These are phyloP conservation scores for Cucumis hystrix DNA, from an alignment of 306 rosid genomes.

Conservation along the genomic window DNA sequence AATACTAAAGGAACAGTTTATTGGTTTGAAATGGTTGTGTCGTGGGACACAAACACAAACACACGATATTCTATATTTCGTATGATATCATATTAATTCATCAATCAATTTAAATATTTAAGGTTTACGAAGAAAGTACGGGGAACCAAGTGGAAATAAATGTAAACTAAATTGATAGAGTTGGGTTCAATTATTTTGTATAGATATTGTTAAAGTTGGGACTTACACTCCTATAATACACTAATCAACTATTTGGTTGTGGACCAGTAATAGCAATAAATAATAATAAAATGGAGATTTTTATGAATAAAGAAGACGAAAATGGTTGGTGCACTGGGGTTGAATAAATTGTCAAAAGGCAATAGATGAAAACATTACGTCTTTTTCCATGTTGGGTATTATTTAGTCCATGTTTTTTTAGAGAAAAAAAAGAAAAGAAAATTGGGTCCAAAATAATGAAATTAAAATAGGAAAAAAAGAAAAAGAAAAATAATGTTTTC, in stretches of 20 bases:
- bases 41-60: no score
- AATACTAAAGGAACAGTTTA: no score
- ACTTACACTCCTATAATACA: background rate
- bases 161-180: background rate
- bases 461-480: no score
- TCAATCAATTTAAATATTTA: no score
- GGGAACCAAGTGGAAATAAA: background rate
- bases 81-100: no score
- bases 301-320: background rate
- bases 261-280: background rate
- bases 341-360: background rate
- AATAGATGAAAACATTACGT: background rate
- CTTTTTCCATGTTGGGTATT: background rate
- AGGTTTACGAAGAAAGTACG: no score
- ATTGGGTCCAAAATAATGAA: no score
- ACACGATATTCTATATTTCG: no score
- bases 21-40: no score
- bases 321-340: background rate
- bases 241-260: background rate
- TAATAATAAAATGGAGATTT: background rate
- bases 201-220: background rate
- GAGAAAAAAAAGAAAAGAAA: background rate
- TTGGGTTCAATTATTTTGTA: background rate
- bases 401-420: background rate
- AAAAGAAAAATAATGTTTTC: no score